These are phyloP conservation scores for Fusarium sp. DNA, from an alignment of 2,329 filamentous ascomycete species.

Conservation along the genomic window DNA sequence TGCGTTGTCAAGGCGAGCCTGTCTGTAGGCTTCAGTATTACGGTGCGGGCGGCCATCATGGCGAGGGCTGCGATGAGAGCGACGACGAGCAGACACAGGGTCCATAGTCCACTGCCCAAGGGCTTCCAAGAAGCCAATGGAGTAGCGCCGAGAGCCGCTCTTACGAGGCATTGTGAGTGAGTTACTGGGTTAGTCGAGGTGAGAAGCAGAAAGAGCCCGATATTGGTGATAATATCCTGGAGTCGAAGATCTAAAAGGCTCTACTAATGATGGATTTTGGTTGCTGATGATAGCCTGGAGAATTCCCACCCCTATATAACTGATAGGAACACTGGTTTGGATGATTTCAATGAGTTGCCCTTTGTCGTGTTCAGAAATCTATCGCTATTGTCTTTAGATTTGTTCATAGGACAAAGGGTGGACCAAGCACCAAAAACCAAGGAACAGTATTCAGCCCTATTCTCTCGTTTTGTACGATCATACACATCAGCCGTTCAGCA, in stretches of 20 bases:
- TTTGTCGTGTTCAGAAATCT: not conserved
- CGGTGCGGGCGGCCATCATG: not conserved
- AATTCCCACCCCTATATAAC: not conserved
- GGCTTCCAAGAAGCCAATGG: constrained; percentile 17
- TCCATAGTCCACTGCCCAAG: constrained; percentile 19
- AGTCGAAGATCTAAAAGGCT: not conserved
- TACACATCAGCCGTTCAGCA: not conserved
- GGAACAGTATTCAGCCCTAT: not conserved
- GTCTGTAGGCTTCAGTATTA: not conserved
- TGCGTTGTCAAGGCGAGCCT: constrained; percentile 10
- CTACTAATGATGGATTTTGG: not conserved
- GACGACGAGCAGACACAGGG: not conserved
- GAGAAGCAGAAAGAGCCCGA: not conserved
- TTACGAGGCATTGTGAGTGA: constrained; percentile 6
- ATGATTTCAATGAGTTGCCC: not conserved
- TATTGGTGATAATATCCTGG: not conserved
- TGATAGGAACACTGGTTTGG: too few relatives aligned
- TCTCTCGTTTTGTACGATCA: not conserved
- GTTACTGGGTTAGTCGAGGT: not conserved
- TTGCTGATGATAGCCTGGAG: not conserved
- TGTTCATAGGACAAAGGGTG: constrained; percentile 13
- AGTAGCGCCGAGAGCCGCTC: not conserved
- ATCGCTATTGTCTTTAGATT: not conserved
- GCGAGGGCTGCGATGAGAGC: not conserved
- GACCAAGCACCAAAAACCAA: not conserved